Percentiles rank a stretch among this genome's conserved stretches.
Evolutionary conservation across 2,329 filamentous ascomycete species (phyloP).

Genomic region (Phaeosphaeriaceae sp.): DNA sequence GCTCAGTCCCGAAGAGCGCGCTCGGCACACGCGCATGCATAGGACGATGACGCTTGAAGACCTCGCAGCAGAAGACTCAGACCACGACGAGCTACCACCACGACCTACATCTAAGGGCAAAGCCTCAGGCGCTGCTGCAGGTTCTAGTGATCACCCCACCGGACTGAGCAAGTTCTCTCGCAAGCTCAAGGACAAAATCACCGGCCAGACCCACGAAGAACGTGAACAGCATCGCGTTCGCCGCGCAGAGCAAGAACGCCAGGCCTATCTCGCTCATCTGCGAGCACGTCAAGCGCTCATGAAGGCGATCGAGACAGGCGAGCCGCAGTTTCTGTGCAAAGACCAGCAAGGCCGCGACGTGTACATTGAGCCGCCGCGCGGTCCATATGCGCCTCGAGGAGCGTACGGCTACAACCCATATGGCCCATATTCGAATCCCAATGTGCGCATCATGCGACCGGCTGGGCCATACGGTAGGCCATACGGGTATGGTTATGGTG

Average conservation of each 20-base stretch:
- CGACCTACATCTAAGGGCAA: conserved; percentile 13
- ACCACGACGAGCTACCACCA: conserved; percentile 36
- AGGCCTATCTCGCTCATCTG: conserved; percentile 61
- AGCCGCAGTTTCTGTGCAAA: conserved; percentile 63
- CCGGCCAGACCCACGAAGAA: conserved; percentile 63
- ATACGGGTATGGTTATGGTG: conserved; percentile 48
- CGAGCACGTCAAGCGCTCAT: conserved; percentile 59
- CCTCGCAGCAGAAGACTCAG: conserved; percentile 53
- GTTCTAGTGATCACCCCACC: conserved; percentile 29
- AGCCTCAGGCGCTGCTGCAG: conserved; percentile 4
- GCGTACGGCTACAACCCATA: conserved; percentile 57
- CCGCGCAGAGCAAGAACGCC: conserved; percentile 59
- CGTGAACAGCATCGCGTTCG: conserved; percentile 55
- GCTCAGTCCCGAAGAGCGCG: conserved; percentile 58
- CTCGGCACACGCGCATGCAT: conserved; percentile 51
- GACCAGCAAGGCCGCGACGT: conserved; percentile 62
- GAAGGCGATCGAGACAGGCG: conserved; percentile 59
- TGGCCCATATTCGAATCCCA: conserved; percentile 57
- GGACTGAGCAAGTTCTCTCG: conserved; percentile 58
- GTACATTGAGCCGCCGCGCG: conserved; percentile 64
- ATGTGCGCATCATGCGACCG: conserved; percentile 59
- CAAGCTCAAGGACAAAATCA: conserved; percentile 67
- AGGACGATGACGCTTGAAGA: conserved; percentile 51
- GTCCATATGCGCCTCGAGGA: conserved; percentile 28
- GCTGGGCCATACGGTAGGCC: conserved; percentile 54